A percentile compares a stretch with the other conserved stretches of the same genome.
Conservation (phyloP, 208 protist species). For the Novymonas esmeraldas region DNA sequence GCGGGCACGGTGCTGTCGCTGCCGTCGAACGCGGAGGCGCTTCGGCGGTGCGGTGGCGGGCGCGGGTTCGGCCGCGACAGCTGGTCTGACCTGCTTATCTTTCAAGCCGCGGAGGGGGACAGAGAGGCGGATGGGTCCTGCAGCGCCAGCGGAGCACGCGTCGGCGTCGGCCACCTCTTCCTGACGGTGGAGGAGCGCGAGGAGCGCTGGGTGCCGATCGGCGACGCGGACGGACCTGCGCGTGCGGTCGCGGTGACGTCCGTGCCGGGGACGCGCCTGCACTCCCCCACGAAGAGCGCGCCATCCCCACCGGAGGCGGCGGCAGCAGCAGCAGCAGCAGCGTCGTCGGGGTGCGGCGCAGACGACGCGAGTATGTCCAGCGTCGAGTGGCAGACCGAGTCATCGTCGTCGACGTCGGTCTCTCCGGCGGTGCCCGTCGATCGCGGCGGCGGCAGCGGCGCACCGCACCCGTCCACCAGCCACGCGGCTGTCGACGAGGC, state of each 20-base stretch:
- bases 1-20: slow-evolving; percentile 24
- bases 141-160: no score
- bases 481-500: no score
- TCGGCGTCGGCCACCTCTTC: background rate
- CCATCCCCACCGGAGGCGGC: background rate
- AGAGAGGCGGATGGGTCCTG: no score
- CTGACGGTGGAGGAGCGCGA: slow-evolving; percentile 4
- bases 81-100: slow-evolving; percentile 43
- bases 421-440: background rate
- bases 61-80: slow-evolving; percentile 22
- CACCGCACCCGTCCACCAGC: no score
- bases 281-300: background rate
- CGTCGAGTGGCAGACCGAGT: slow-evolving; percentile 2
- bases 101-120: slow-evolving; percentile 12
- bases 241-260: background rate
- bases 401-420: background rate
- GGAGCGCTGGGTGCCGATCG: slow-evolving; percentile 22
- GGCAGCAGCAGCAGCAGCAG: background rate
- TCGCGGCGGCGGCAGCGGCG: background rate
- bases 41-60: slow-evolving; percentile 10
- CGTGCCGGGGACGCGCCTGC: background rate
- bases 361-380: background rate
- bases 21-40: slow-evolving; percentile 16
- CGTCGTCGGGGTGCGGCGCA: background rate
- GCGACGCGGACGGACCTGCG: background rate